Conservation (phyloP, 2,329 filamentous ascomycete genomes). For the Thyridium curvatum region DNA sequence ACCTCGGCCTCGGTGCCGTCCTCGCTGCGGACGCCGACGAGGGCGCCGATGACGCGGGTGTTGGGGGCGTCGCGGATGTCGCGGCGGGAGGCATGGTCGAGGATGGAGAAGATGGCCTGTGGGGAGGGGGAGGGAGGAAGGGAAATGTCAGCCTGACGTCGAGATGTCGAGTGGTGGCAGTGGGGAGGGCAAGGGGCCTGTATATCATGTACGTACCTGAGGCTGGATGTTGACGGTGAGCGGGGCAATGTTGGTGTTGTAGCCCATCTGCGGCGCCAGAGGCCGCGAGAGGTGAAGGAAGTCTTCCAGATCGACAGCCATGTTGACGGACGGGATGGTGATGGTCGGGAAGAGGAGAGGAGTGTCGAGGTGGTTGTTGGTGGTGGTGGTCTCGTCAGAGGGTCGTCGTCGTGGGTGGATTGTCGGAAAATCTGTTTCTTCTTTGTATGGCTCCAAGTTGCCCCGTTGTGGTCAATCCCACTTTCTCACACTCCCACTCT, state of each 20-base stretch:
- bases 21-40: slow-evolving; percentile 88
- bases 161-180: neutral
- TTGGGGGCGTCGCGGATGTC: slow-evolving; percentile 71
- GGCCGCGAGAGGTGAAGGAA: slow-evolving; percentile 95
- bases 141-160: slow-evolving; percentile 1
- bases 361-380: slow-evolving; percentile 4
- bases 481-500: slow-evolving; percentile 6
- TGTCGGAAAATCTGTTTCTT: slow-evolving; percentile 1
- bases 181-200: slow-evolving; percentile 6
- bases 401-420: too few species aligned
- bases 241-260: slow-evolving; percentile 82
- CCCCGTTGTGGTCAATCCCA: slow-evolving; percentile 16
- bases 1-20: slow-evolving; percentile 97
- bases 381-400: slow-evolving; percentile 3
- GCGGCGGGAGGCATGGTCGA: slow-evolving; percentile 91
- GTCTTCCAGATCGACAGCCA: slow-evolving; percentile 73
- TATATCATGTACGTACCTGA: slow-evolving; percentile 80
- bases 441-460: slow-evolving; percentile 10
- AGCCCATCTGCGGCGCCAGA: slow-evolving; percentile 75
- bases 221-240: slow-evolving; percentile 92
- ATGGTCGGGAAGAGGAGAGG: slow-evolving; percentile 8
- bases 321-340: slow-evolving; percentile 44
- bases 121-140: neutral
- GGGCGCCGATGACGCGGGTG: slow-evolving; percentile 92
- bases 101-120: slow-evolving; percentile 66